A percentile compares a stretch with the other conserved stretches of the same genome.
phyloP scores from a whole-genome alignment of 2,329 filamentous ascomycete genomes.

The Zelopaecilomyces penicillatus region DNA sequence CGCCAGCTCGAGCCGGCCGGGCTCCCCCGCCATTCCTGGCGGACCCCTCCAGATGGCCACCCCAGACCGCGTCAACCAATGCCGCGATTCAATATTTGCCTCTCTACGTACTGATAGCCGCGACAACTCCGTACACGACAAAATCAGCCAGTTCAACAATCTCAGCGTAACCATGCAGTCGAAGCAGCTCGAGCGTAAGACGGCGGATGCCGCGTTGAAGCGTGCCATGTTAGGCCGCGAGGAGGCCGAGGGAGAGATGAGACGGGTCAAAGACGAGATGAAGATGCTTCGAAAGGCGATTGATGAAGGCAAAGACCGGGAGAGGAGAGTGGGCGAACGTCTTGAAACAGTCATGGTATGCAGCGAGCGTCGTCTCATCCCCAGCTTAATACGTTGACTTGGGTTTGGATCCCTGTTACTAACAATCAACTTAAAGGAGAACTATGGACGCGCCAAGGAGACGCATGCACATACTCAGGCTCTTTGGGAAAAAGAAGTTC shows the following conservation, averaged over 20 bases:
- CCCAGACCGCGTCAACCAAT: conserved; percentile 54
- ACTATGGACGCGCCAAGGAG: conserved; percentile 61
- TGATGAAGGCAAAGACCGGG: conserved; percentile 58
- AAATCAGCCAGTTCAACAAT: conserved; percentile 65
- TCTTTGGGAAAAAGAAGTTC: conserved; percentile 67
- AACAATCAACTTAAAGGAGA: conserved; percentile 43
- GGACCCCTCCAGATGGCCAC: conserved; percentile 53
- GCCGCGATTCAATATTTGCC: conserved; percentile 28
- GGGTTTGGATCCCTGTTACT: no score
- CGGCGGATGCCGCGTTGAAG: conserved; percentile 56
- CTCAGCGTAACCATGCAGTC: conserved; percentile 53
- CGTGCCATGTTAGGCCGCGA: conserved; percentile 61
- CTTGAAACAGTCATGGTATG: conserved; percentile 62
- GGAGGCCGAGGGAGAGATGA: conserved; percentile 62
- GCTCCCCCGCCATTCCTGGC: conserved; percentile 41
- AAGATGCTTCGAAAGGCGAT: conserved; percentile 46
- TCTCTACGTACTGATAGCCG: conserved; percentile 33
- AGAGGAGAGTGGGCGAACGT: conserved; percentile 57
- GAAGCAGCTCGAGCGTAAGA: conserved; percentile 55
- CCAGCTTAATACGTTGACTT: no score
- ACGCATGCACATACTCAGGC: conserved; percentile 58
- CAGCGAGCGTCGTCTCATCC: conserved; percentile 1
- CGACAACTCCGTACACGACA: conserved; percentile 56
- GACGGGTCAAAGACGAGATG: conserved; percentile 53
- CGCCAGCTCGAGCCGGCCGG: conserved; percentile 39